Conservation (phyloP, 2,329 filamentous ascomycete genomes). For the Penicillium crustosum region DNA sequence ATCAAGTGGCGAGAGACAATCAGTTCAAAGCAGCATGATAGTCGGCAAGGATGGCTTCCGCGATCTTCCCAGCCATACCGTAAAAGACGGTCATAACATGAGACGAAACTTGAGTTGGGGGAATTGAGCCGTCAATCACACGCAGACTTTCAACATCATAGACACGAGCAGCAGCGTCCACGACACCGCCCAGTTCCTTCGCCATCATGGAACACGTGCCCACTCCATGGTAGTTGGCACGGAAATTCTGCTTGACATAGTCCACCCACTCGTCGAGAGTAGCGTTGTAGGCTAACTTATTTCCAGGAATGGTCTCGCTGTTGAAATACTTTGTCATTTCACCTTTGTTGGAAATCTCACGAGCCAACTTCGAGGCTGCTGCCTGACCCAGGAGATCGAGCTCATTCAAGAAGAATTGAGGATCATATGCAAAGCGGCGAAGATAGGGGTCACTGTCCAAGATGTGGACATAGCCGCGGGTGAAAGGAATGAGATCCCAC, state of each 20-base stretch:
- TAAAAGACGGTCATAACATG: slow-evolving; percentile 36
- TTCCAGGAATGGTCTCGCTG: slow-evolving; percentile 20
- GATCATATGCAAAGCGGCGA: slow-evolving; percentile 23
- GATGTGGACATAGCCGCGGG: slow-evolving; percentile 28
- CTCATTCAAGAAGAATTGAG: slow-evolving; percentile 30
- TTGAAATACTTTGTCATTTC: slow-evolving; percentile 22
- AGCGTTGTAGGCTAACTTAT: slow-evolving; percentile 17
- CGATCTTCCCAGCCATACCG: slow-evolving; percentile 30
- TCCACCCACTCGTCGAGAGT: slow-evolving; percentile 24
- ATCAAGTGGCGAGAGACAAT: background rate
- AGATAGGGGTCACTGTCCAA: slow-evolving; percentile 29
- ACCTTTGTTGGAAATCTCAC: slow-evolving; percentile 20
- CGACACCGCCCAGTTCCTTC: slow-evolving; percentile 34
- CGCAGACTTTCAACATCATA: slow-evolving; percentile 36
- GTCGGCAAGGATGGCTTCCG: slow-evolving; percentile 18
- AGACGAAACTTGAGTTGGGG: slow-evolving; percentile 34
- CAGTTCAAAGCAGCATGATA: background rate
- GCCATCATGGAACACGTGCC: slow-evolving; percentile 38
- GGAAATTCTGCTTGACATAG: slow-evolving; percentile 29
- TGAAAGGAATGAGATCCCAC: slow-evolving; percentile 34
- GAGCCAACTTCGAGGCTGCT: slow-evolving; percentile 28
- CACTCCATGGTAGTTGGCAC: slow-evolving; percentile 32
- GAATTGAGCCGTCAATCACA: slow-evolving; percentile 40
- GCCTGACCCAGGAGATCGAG: slow-evolving; percentile 31
- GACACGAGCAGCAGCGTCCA: slow-evolving; percentile 30